Conservation (phyloP, 1,139 yeast genomes). For the Meyerozyma carpophila region DNA sequence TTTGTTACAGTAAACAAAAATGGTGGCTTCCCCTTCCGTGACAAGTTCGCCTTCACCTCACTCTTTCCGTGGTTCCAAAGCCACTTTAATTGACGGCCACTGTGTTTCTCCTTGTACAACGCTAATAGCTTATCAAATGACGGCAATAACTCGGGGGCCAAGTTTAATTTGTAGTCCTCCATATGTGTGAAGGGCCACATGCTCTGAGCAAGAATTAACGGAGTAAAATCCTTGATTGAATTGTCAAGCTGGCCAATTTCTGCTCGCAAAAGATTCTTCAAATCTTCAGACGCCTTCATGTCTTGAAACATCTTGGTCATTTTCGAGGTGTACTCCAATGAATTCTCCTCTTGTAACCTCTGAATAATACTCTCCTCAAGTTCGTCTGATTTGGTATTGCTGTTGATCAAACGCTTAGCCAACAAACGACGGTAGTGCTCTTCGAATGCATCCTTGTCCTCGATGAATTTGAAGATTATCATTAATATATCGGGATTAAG, state of each 20-base stretch:
- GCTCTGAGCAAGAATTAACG: slow-evolving; percentile 76
- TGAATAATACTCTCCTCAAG: slow-evolving; percentile 86
- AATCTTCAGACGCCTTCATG: slow-evolving; percentile 78
- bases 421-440: slow-evolving; percentile 84
- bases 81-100: slow-evolving; percentile 91
- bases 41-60: slow-evolving; percentile 83
- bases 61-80: slow-evolving; percentile 94
- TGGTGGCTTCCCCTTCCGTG: slow-evolving; percentile 80
- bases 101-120: slow-evolving; percentile 70
- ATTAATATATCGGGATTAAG: slow-evolving; percentile 82
- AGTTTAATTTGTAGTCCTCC: slow-evolving; percentile 36
- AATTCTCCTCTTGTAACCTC: slow-evolving; percentile 83
- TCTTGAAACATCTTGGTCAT: slow-evolving; percentile 97
- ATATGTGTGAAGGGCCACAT: slow-evolving; percentile 76
- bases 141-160: slow-evolving; percentile 51
- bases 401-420: slow-evolving; percentile 83
- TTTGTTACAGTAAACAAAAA: slow-evolving; percentile 76
- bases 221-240: slow-evolving; percentile 59
- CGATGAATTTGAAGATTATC: slow-evolving; percentile 81
- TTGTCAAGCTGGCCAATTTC: slow-evolving; percentile 29
- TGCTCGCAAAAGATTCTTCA: slow-evolving; percentile 62
- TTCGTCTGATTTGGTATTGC: slow-evolving; percentile 76
- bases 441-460: slow-evolving; percentile 93
- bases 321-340: slow-evolving; percentile 87
- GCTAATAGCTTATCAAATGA: slow-evolving; percentile 65